Conservation (phyloP, 768 basidiomycete species). For the Lanmaoa pseudosensibilis region DNA sequence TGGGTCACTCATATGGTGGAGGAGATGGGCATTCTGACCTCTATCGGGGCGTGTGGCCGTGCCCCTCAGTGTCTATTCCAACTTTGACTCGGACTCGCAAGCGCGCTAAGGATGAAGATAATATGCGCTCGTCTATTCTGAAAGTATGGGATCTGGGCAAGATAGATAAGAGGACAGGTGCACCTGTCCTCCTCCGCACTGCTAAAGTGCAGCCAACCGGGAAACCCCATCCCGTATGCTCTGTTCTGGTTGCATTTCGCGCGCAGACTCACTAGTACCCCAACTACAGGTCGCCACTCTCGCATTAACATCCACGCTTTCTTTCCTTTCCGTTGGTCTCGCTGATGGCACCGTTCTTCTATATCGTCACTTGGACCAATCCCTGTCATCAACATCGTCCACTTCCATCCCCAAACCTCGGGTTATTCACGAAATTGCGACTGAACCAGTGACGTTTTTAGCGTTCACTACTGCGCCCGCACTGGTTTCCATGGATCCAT, state of each 20-base stretch:
- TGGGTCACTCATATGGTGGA: conserved; percentile 88
- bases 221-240: conserved; percentile 72
- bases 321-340: conserved; percentile 90
- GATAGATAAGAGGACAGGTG: conserved; percentile 60
- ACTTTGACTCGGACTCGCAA: conserved; percentile 3
- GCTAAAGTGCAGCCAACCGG: conserved; percentile 74
- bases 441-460: conserved; percentile 90
- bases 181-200: conserved; percentile 68
- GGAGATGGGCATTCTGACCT: conserved; percentile 77
- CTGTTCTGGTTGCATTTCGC: background rate
- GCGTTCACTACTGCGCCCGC: conserved; percentile 61
- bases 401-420: conserved; percentile 84
- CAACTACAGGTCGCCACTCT: conserved; percentile 67
- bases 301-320: conserved; percentile 72
- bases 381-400: conserved; percentile 64
- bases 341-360: conserved; percentile 92
- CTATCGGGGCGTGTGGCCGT: conserved; percentile 69
- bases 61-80: background rate
- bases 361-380: conserved; percentile 90
- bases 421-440: conserved; percentile 75
- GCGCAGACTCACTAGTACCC: background rate
- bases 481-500: conserved; percentile 26
- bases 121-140: conserved; percentile 62
- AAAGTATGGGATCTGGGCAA: conserved; percentile 89
- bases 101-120: conserved; percentile 67